Evolutionary conservation across 108 stramenopile species (phyloP).

Genomic region (Aurantiochytrium sp.): DNA sequence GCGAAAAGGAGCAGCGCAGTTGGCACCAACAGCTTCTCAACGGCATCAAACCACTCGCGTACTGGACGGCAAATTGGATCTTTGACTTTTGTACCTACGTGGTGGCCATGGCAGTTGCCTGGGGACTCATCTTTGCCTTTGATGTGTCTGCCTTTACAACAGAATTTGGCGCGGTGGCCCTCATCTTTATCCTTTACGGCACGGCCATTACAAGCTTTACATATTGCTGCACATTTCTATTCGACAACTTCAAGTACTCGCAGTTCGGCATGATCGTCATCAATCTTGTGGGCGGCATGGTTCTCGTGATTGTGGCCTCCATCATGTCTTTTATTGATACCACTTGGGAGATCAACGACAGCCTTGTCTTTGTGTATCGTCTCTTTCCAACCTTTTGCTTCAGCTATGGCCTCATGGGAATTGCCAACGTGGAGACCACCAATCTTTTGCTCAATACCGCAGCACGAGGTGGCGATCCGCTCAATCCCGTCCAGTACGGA

Average conservation of each 20-base stretch:
- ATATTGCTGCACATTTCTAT: neutral
- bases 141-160: conserved; percentile 19
- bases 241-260: neutral
- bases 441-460: neutral
- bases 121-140: conserved; percentile 22
- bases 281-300: neutral
- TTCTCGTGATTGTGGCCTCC: conserved; percentile 1
- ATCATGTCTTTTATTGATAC: neutral
- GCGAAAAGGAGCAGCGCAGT: conserved; percentile 33
- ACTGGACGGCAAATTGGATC: conserved; percentile 40
- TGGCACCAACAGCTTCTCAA: conserved; percentile 42
- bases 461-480: neutral
- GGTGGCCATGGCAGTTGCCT: conserved; percentile 28
- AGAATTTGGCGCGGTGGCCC: conserved; percentile 17
- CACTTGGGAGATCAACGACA: neutral
- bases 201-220: neutral
- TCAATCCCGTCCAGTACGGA: neutral
- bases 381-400: conserved; percentile 18
- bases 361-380: neutral
- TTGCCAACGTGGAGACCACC: neutral
- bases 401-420: neutral
- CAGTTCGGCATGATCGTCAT: neutral
- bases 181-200: conserved; percentile 38
- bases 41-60: conserved; percentile 37
- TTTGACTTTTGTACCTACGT: conserved; percentile 38